Percentiles rank a stretch among this genome's conserved stretches.
Evolutionary conservation across 352 stramenopile genomes (phyloP).

Genomic region (Thalassiosira oceanica): DNA sequence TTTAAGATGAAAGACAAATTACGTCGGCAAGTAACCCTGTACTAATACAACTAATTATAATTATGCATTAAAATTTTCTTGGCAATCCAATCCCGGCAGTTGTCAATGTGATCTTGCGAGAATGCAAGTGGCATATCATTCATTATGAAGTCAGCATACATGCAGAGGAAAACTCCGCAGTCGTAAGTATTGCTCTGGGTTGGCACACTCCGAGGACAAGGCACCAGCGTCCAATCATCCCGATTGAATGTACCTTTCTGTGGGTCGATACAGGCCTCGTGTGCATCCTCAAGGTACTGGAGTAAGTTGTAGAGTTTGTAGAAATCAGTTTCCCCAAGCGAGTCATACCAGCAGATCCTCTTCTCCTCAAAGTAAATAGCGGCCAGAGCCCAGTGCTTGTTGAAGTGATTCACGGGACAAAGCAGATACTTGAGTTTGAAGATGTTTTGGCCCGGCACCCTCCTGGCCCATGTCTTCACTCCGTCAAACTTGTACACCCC

Average conservation of each 20-base stretch:
- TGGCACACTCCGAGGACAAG: constrained; percentile 56
- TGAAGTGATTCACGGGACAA: constrained; percentile 55
- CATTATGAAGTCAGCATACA: constrained; percentile 56
- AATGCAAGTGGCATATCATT: constrained; percentile 62
- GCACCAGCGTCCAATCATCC: constrained; percentile 74
- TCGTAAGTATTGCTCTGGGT: constrained; percentile 60
- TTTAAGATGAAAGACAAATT: too few relatives aligned
- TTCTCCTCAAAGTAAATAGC: constrained; percentile 60
- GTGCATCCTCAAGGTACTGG: constrained; percentile 60
- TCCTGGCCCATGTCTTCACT: constrained; percentile 55
- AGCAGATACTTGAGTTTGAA: constrained; percentile 66
- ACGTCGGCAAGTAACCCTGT: too few relatives aligned
- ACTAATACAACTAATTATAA: too few relatives aligned
- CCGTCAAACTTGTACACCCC: constrained; percentile 57
- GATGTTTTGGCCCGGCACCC: constrained; percentile 58
- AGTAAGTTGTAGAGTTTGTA: constrained; percentile 47
- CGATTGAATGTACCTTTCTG: constrained; percentile 49
- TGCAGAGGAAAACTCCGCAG: constrained; percentile 65
- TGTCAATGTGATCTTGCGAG: constrained; percentile 71
- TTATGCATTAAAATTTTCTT: too few relatives aligned
- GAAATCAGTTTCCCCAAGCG: constrained; percentile 28
- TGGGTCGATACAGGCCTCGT: constrained; percentile 35
- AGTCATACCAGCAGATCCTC: constrained; percentile 64
- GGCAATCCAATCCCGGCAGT: constrained; percentile 78
- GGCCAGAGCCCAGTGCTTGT: constrained; percentile 57